Base-by-base conservation (phyloP, 2,329 filamentous ascomycete genomes). In the Colletotrichum trifolii region DNA sequence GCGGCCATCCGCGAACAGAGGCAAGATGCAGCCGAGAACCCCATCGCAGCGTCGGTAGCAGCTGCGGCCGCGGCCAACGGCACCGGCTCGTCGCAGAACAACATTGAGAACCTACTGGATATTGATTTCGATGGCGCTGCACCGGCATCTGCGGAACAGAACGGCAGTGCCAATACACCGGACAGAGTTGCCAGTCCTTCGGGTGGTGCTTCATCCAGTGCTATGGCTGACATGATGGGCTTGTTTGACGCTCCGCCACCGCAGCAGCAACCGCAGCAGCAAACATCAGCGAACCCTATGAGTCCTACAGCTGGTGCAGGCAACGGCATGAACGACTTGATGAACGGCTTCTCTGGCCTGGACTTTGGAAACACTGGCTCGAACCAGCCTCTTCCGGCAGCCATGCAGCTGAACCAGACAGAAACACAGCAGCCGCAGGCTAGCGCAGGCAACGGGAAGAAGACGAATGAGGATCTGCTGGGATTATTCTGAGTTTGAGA, bases 1-100 rank as follows among this genome's bases (percentile, higher is more conserved):
- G 95, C 95, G 54, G 96, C 96, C 66, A 97, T 99, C 75, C 94
- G 97, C 82, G 96, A 99, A 81, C 94, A 97, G 82, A 88, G 92
- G 69, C 89, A 98, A 78, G 93, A 97, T 72, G 92, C 93, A 1
- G 91, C 89, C 67, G 96, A 98, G 72, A 97, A 98, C 76, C 95
- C 96, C 1, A 93, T 98, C 71, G 95, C 95, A 0, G 95, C 94
- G 0, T 91, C 92, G 0, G 92, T 92, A 1, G 89, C 89, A 0
- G 89, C 90, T 0, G 90, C 88, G 0, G 86, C 86, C 0, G 88
- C 88, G 0, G 87, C 89, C 1, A 85, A 85, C 60, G 79, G 87
- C 36, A 78, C 73, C 8, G 69, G 83, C 1, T 74, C 82, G 34
- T 73, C 85, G 7, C 90, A 94, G 75, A 91, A 80, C 81, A 97